A percentile compares a stretch with the other conserved stretches of the same genome.
phyloP scores from a whole-genome alignment of 495 filamentous ascomycete genomes.

The Penicillium goetzii region DNA sequence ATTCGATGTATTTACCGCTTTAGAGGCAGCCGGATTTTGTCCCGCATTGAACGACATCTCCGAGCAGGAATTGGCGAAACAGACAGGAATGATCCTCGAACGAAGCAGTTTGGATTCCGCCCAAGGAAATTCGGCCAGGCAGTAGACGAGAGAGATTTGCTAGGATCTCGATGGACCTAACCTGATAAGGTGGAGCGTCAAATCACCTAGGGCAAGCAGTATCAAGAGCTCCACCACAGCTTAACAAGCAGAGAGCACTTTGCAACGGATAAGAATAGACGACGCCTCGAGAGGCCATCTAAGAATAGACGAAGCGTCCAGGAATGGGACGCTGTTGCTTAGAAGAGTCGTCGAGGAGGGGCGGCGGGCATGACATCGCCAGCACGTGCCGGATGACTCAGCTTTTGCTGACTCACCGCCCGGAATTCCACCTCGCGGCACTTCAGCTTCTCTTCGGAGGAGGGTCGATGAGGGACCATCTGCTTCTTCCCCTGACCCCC shows the following conservation, averaged over 20 bases:
- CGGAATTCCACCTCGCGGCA: conserved; percentile 17
- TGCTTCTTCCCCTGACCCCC: conserved; percentile 7
- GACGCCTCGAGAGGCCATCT: conserved; percentile 31
- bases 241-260: conserved; percentile 3
- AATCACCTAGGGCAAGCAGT: conserved; percentile 7
- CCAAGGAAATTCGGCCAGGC: not conserved
- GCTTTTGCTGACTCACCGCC: conserved; percentile 10
- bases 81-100: not conserved
- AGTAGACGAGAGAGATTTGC: conserved; percentile 4
- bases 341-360: conserved; percentile 19
- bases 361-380: conserved; percentile 28
- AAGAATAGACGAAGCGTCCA: conserved; percentile 23
- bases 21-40: conserved; percentile 45
- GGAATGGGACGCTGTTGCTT: conserved; percentile 12
- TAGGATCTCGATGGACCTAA: conserved; percentile 3
- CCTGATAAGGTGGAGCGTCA: conserved; percentile 10
- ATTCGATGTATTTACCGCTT: conserved; percentile 49
- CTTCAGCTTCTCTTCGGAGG: conserved; percentile 31
- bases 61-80: conserved; percentile 3
- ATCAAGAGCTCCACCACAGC: conserved; percentile 14
- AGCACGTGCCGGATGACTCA: conserved; percentile 30
- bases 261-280: conserved; percentile 17
- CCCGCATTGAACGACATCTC: conserved; percentile 57
- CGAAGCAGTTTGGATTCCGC: not conserved
- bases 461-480: conserved; percentile 21